Evolutionary conservation across 768 basidiomycete species (phyloP).

Genomic region (Suillus subluteus): DNA sequence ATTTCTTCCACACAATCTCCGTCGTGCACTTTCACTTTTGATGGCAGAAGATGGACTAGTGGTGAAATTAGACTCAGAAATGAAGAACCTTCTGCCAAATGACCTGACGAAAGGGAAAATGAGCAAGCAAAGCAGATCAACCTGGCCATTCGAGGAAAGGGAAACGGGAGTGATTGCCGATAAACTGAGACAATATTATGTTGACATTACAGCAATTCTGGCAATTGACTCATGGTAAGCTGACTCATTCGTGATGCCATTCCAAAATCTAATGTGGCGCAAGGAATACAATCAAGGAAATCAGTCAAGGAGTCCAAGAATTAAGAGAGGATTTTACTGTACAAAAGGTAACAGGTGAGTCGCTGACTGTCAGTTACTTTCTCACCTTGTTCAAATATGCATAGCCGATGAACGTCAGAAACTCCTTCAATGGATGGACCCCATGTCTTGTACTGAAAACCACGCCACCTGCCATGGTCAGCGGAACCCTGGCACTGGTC

Average conservation of each 20-base stretch:
- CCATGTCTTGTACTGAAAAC: not conserved
- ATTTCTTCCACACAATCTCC: not conserved
- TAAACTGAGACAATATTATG: not conserved
- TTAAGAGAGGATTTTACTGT: not conserved
- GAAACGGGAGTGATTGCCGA: not conserved
- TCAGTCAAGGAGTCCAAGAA: not conserved
- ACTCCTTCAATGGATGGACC: not conserved
- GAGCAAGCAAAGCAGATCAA: not conserved
- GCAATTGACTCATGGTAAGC: not conserved
- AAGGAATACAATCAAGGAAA: too few species aligned
- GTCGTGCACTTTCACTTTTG: not conserved
- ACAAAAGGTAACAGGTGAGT: not conserved
- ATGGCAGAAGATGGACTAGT: not conserved
- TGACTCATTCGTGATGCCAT: too few species aligned
- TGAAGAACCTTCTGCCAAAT: too few species aligned
- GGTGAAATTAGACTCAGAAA: too few species aligned
- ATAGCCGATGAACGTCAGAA: not conserved
- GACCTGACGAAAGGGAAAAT: too few species aligned
- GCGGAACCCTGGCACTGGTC: not conserved
- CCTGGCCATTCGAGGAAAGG: constrained; percentile 13
- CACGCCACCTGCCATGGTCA: not conserved
- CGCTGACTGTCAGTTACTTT: not conserved
- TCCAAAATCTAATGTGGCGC: too few species aligned
- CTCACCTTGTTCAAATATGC: not conserved
- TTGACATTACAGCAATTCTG: not conserved